These are phyloP conservation scores for Ascochyta viciae-villosae DNA, from an alignment of 2,329 filamentous ascomycete genomes.

Conservation along the genomic window DNA sequence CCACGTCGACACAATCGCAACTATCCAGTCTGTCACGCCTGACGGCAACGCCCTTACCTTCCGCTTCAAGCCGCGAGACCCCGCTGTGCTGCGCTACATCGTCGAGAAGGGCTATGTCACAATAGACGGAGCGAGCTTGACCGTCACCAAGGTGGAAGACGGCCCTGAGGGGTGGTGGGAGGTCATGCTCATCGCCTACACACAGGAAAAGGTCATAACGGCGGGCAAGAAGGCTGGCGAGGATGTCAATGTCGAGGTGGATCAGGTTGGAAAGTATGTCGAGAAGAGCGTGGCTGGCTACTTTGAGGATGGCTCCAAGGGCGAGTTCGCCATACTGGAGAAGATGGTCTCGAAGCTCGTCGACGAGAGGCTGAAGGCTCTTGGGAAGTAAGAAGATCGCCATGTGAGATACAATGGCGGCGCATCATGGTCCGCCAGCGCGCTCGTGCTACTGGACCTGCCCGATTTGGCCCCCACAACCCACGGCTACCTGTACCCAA, in stretches of 20 bases:
- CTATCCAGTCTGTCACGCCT: slow-evolving; percentile 72
- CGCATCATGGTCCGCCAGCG: neutral
- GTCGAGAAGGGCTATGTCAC: slow-evolving; percentile 97
- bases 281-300: slow-evolving; percentile 89
- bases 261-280: slow-evolving; percentile 85
- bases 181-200: slow-evolving; percentile 97
- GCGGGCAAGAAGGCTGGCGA: slow-evolving; percentile 80
- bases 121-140: slow-evolving; percentile 92
- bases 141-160: slow-evolving; percentile 86
- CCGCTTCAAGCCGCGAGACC: slow-evolving; percentile 75
- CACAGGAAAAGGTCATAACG: slow-evolving; percentile 88
- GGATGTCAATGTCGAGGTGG: slow-evolving; percentile 89
- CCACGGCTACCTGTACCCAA: slow-evolving; percentile 6
- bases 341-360: slow-evolving; percentile 71
- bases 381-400: slow-evolving; percentile 36
- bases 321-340: slow-evolving; percentile 58
- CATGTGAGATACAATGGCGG: neutral
- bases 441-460: neutral
- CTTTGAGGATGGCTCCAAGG: slow-evolving; percentile 66
- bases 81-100: slow-evolving; percentile 78
- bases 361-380: slow-evolving; percentile 67
- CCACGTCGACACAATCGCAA: slow-evolving; percentile 90
- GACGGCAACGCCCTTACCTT: slow-evolving; percentile 93
- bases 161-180: slow-evolving; percentile 82
- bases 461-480: neutral